phyloP scores from a whole-genome alignment of 495 filamentous ascomycete species.

The Hypoxylon lienhwacheense region DNA sequence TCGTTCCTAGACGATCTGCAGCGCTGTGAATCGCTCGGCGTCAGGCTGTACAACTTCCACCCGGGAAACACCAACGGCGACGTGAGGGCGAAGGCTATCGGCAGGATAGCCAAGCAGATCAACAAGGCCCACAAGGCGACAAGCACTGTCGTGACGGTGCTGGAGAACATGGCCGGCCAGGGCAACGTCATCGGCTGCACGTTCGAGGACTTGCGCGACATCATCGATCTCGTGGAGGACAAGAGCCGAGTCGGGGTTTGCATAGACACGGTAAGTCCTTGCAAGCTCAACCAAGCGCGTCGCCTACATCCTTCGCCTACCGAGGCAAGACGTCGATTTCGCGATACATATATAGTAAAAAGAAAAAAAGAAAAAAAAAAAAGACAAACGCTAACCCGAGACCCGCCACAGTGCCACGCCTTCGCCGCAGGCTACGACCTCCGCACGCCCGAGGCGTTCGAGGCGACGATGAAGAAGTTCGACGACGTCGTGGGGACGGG shows the following conservation, averaged over 20 bases:
- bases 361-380: no score
- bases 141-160: constrained; percentile 70
- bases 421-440: constrained; percentile 94
- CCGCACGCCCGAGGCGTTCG: constrained; percentile 71
- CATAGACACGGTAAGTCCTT: constrained; percentile 67
- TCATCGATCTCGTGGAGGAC: constrained; percentile 75
- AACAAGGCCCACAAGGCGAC: constrained; percentile 80
- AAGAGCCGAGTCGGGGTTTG: constrained; percentile 92
- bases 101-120: constrained; percentile 74
- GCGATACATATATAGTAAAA: no score
- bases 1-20: constrained; percentile 86
- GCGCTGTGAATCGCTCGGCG: constrained; percentile 86
- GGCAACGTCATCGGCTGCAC: constrained; percentile 83
- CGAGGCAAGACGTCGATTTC: no score
- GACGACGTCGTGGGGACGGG: constrained; percentile 74
- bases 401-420: constrained; percentile 67
- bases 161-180: constrained; percentile 94
- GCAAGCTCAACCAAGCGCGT: no score
- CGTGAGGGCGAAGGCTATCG: constrained; percentile 67
- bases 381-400: constrained; percentile 3
- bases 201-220: constrained; percentile 82
- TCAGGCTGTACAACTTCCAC: constrained; percentile 95
- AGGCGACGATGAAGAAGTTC: constrained; percentile 71
- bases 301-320: no score
- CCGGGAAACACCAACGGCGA: constrained; percentile 76